Evolutionary conservation across 2,329 filamentous ascomycete genomes (phyloP).

Genomic region (Cladophialophora psammophila): DNA sequence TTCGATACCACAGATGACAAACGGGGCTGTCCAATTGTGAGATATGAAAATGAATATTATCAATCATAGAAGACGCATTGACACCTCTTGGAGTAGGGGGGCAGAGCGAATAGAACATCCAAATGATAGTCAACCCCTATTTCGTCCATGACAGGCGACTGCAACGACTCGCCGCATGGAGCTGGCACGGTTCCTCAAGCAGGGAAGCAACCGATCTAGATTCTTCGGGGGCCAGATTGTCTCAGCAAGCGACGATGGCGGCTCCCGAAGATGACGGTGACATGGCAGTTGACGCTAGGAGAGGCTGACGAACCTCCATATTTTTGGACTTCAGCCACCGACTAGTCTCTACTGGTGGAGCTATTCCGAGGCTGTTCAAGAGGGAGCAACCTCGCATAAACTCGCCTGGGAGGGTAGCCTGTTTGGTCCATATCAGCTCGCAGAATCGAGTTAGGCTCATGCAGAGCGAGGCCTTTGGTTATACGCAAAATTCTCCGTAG

Average conservation of each 20-base stretch:
- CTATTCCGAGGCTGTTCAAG: slow-evolving; percentile 7
- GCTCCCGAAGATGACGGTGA: slow-evolving; percentile 11
- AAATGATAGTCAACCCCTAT: slow-evolving; percentile 7
- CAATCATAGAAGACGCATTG: slow-evolving; percentile 9
- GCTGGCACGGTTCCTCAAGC: slow-evolving; percentile 12
- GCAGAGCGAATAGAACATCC: neutral
- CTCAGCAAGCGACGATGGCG: slow-evolving; percentile 11
- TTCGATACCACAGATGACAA: slow-evolving; percentile 3
- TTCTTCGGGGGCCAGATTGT: slow-evolving; percentile 13
- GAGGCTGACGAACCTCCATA: slow-evolving; percentile 26
- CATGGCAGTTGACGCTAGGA: slow-evolving; percentile 22
- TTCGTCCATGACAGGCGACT: neutral
- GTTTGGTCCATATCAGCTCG: slow-evolving; percentile 6
- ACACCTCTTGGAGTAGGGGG: neutral
- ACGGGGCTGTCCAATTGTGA: neutral
- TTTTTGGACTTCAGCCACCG: slow-evolving; percentile 22
- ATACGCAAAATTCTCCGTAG: neutral
- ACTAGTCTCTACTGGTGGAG: slow-evolving; percentile 4
- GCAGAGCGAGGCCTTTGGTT: neutral
- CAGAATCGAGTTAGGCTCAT: neutral
- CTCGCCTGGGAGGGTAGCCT: neutral
- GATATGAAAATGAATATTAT: too few relatives aligned
- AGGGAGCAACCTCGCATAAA: slow-evolving; percentile 7
- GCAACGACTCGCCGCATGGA: neutral
- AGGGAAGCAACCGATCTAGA: slow-evolving; percentile 9